Evolutionary conservation across 2,329 filamentous ascomycete species (phyloP), one percentile per base, ranked within the genome.

Genomic region (Diaporthe eres): DNA sequence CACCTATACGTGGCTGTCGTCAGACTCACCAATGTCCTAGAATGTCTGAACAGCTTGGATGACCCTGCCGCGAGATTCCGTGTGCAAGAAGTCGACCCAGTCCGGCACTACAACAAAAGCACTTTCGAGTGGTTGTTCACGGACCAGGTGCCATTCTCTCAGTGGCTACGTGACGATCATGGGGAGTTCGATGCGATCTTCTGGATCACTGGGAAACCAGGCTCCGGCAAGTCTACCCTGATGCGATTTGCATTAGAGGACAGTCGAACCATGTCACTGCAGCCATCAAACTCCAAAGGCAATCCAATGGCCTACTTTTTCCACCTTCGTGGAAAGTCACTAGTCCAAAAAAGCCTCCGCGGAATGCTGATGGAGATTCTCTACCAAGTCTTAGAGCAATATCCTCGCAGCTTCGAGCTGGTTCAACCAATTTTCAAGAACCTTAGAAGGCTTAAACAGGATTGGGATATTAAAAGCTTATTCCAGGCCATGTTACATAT

Each of bases 311-410:
- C 55, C 3, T 58, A 58, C 55, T 58, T 58, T 22, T 58, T 58
- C 55, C 55, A 58, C 22, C 55, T 58, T 22, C 28, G 55, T 58
- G 55, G 55, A 7, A 58, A 58, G 55, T 58, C 55, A 22, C 25
- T 37, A 2, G 55, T 58, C 1, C 55, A 58, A 13, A 58, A 58
- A 10, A 60, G 34, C 22, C 34, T 60, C 31, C 31, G 57, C 9
- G 57, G 57, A n/a, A 60, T 60, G 31, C 7, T 39, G 57, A 37
- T 60, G 31, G 57, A 60, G 57, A 22, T 60, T 60, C 57, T 60
- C 19, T n/a, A 60, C 13, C 57, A 60, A 7, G 12, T 39, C 2
- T 1, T 60, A 4, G 2, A 60, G 10, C 3, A n/a, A n/a, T 39
- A 13, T 13, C 31, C 31, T 37, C 31, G 22, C 10, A 37, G 31